Conservation (phyloP, 2,329 filamentous ascomycete species). For the Trichothecium sympodiale region DNA sequence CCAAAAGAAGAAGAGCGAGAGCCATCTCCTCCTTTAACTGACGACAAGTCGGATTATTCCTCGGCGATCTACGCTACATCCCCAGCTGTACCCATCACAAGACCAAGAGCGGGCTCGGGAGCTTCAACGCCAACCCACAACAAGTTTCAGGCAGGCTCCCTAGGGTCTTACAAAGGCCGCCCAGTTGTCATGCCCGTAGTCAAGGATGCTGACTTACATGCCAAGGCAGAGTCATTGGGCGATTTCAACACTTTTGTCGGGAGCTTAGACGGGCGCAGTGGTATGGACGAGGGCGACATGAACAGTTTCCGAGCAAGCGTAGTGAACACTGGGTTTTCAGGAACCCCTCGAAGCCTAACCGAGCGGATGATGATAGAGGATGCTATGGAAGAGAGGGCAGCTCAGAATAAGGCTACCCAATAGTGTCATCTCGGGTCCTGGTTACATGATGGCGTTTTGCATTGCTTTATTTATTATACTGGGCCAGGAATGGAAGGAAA, state of each 20-base stretch:
- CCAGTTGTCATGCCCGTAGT: constrained; percentile 42
- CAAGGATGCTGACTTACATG: constrained; percentile 35
- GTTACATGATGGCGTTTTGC: too few relatives aligned
- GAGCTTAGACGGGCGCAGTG: constrained; percentile 38
- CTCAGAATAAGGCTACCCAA: too few relatives aligned
- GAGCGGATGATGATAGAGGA: constrained; percentile 39
- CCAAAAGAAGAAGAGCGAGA: constrained; percentile 21
- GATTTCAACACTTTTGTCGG: constrained; percentile 40
- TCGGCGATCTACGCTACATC: constrained; percentile 26
- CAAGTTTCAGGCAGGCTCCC: constrained; percentile 26
- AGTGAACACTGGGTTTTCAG: constrained; percentile 26
- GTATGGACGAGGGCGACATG: constrained; percentile 33
- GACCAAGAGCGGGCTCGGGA: constrained; percentile 13
- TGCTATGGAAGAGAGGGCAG: constrained; percentile 18
- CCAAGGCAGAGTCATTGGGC: constrained; percentile 35
- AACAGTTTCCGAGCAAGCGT: constrained; percentile 31
- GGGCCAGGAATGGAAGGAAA: too few relatives aligned
- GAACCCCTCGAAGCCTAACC: constrained; percentile 34
- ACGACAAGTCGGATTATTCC: constrained; percentile 16
- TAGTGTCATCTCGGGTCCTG: too few relatives aligned
- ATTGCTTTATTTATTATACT: too few relatives aligned
- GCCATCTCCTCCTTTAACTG: constrained; percentile 1
- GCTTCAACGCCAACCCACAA: constrained; percentile 19
- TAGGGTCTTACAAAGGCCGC: constrained; percentile 44
- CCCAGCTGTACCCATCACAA: constrained; percentile 29